Conservation (phyloP, 1,284 basidiomycete genomes). For the Apiotrichum laibachii region DNA sequence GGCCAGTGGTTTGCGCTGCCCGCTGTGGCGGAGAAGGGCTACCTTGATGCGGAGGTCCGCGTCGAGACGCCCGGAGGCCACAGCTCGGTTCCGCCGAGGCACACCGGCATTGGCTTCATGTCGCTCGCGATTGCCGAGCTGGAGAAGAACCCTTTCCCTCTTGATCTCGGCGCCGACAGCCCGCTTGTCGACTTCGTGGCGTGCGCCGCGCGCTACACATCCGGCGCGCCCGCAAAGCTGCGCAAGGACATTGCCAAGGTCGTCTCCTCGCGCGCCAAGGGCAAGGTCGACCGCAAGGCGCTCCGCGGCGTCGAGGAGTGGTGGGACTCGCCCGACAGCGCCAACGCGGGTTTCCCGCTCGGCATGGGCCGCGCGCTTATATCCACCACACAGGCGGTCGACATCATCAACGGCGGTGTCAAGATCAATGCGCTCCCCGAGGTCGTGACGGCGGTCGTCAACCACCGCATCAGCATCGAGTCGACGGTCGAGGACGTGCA, state of each 20-base stretch:
- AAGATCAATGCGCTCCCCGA: slow-evolving; percentile 50
- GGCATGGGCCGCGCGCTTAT: slow-evolving; percentile 33
- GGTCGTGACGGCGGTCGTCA: slow-evolving; percentile 39
- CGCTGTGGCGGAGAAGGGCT: slow-evolving; percentile 65
- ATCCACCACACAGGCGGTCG: slow-evolving; percentile 45
- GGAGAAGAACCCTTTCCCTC: slow-evolving; percentile 41
- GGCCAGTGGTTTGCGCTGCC: slow-evolving; percentile 55
- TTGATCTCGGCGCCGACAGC: slow-evolving; percentile 29
- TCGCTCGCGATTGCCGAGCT: slow-evolving; percentile 42
- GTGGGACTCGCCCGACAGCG: slow-evolving; percentile 23
- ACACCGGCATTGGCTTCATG: slow-evolving; percentile 49
- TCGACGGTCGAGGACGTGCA: slow-evolving; percentile 38
- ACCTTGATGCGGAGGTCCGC: slow-evolving; percentile 59
- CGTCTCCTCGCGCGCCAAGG: slow-evolving; percentile 21
- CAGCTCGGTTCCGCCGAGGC: slow-evolving; percentile 23
- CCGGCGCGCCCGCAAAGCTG: slow-evolving; percentile 27
- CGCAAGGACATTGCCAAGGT: slow-evolving; percentile 27
- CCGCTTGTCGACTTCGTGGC: slow-evolving; percentile 30
- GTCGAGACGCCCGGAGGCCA: slow-evolving; percentile 61
- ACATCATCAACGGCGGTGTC: slow-evolving; percentile 44
- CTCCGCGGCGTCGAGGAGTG: slow-evolving; percentile 34
- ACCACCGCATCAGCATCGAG: slow-evolving; percentile 46
- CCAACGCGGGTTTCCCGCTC: slow-evolving; percentile 20
- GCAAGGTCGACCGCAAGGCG: slow-evolving; percentile 35
- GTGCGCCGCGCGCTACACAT: slow-evolving; percentile 36